Base-by-base conservation (phyloP, 2,329 filamentous ascomycete genomes). In the Botrytis medusae region DNA sequence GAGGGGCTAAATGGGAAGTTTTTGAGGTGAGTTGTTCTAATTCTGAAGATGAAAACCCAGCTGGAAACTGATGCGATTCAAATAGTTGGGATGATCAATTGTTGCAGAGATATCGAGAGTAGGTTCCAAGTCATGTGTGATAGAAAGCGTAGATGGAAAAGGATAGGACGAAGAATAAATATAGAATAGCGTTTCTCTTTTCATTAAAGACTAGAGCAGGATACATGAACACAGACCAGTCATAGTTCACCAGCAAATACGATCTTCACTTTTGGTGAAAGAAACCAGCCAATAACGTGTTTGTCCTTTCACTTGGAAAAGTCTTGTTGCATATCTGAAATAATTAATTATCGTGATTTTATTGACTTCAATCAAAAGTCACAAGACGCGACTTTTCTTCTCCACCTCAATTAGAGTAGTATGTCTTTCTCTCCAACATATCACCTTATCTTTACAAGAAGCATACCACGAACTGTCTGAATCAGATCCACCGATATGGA, bases 1-100 rank as follows among this genome's bases (percentile, higher is more conserved):
- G 88, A 84, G 72, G 87, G 90, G 29, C 82, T 98, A 76, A 95
- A 88, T 79, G 96, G 96, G 42, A 90, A 90, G 79, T 94, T 93
- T 80, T 83, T 96, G 78, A 90, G 83, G 89, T 93, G 85, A 75
- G 87, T 85, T 29, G 25, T 57, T 57, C 44, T 68, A 54, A 6
- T 68, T 44, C 69, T 22, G 40, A n/a, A 22, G 40, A 48, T 37
- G 12, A 44, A 20, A 16, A 37, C 74, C 59, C 20, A n/a, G 60
- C 20, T 60, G 9, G 57, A 9, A 40, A 65, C 71, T 68, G 75
- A 81, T 83, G 71, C 83, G 77, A 71, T 29, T 29, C 54, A 29
- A 7, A 73, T 75, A 89, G 86, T 68, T 89, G 87, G 87, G 84
- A 88, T 77, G 84, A 83, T 42, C 77, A 83, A 12, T 87, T 88